A percentile compares a stretch with the other conserved stretches of the same genome.
phyloP scores from a whole-genome alignment of 805 yeast genomes.

The Hanseniaspora valbyensis region DNA sequence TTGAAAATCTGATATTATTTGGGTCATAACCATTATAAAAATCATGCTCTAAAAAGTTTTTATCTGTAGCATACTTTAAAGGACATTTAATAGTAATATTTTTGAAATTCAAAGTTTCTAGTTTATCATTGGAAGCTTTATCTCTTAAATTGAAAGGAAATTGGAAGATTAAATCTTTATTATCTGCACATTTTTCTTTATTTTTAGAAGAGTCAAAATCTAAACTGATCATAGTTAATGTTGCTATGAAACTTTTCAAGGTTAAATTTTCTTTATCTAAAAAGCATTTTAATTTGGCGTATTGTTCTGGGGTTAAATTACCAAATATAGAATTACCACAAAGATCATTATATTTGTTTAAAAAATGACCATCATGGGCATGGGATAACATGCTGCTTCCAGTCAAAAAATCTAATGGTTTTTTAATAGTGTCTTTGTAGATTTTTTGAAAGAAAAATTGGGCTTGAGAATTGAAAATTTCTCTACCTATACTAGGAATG shows the following conservation, averaged over 20 bases:
- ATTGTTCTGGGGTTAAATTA: slow-evolving; percentile 19
- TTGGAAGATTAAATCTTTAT: slow-evolving; percentile 21
- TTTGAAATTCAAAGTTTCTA: slow-evolving; percentile 23
- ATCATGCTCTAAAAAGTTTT: slow-evolving; percentile 16
- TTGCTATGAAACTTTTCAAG: slow-evolving; percentile 24
- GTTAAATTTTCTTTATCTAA: slow-evolving; percentile 21
- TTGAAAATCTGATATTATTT: slow-evolving; percentile 16
- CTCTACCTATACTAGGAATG: slow-evolving; percentile 23
- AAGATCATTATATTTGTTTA: slow-evolving; percentile 18
- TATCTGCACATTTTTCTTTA: slow-evolving; percentile 16
- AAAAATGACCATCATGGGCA: slow-evolving; percentile 14
- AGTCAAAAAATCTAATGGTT: slow-evolving; percentile 22
- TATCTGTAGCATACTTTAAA: slow-evolving; percentile 21
- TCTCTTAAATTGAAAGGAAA: slow-evolving; percentile 23
- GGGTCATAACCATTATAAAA: slow-evolving; percentile 22
- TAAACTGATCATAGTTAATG: slow-evolving; percentile 24
- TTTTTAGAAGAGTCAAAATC: slow-evolving; percentile 19
- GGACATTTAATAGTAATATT: slow-evolving; percentile 25
- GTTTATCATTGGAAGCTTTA: slow-evolving; percentile 7
- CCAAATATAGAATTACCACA: slow-evolving; percentile 27
- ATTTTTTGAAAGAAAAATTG: slow-evolving; percentile 25
- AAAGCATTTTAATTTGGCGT: slow-evolving; percentile 17
- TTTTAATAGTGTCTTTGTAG: slow-evolving; percentile 22
- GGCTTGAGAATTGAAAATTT: slow-evolving; percentile 23
- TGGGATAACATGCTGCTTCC: slow-evolving; percentile 5